Evolutionary conservation across 2,329 filamentous ascomycete genomes (phyloP).

Genomic region (Botrytis pseudocinerea): DNA sequence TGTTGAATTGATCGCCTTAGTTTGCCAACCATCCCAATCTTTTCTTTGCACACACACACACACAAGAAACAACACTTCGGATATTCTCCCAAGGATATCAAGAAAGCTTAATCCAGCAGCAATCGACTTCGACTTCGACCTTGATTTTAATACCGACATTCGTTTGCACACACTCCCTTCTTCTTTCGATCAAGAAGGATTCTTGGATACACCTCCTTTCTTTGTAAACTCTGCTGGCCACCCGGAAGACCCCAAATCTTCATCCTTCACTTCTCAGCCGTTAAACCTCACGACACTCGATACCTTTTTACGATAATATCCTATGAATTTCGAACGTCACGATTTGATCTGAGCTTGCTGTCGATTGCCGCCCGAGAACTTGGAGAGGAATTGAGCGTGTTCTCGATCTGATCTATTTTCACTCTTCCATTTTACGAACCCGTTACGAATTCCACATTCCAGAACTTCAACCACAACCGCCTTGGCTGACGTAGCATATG

Average conservation of each 20-base stretch:
- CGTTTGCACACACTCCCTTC: constrained; percentile 7
- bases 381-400: not conserved
- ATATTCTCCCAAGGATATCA: constrained; percentile 3
- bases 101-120: not conserved
- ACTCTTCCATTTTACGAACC: constrained; percentile 10
- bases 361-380: not conserved
- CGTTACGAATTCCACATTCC: constrained; percentile 13
- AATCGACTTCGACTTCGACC: not conserved
- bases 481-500: constrained; percentile 18
- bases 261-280: constrained; percentile 3
- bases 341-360: not conserved
- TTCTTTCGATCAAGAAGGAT: constrained; percentile 2
- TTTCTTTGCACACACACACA: not conserved
- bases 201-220: constrained; percentile 21
- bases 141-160: constrained; percentile 4
- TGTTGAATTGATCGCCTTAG: not conserved
- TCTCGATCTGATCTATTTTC: constrained; percentile 11
- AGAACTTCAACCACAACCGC: constrained; percentile 10
- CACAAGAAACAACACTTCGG: not conserved
- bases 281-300: not conserved
- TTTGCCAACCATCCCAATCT: not conserved
- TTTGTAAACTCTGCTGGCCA: constrained; percentile 1
- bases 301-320: not conserved
- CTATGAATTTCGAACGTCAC: not conserved
- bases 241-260: not conserved